phyloP scores from a whole-genome alignment of 1,284 basidiomycete species.

The Gomphus sp. region DNA sequence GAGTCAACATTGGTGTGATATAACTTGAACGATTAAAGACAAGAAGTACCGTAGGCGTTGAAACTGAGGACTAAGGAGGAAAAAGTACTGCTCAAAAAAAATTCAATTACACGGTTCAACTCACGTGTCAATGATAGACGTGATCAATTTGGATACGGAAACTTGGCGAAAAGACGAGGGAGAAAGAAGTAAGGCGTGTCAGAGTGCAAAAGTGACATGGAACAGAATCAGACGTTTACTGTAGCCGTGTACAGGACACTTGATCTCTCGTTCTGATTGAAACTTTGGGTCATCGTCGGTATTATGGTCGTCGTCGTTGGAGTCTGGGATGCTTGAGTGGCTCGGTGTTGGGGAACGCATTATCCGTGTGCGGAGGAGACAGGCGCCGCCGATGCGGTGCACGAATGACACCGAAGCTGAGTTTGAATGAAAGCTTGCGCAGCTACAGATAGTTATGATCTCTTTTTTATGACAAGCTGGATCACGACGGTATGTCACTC shows the following conservation, averaged over 20 bases:
- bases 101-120: not conserved
- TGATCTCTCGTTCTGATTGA: constrained; percentile 1
- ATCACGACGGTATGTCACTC: not conserved
- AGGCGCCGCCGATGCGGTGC: not conserved
- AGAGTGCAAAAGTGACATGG: not conserved
- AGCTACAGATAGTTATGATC: too few relatives aligned
- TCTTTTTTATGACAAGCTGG: too few relatives aligned
- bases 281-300: not conserved
- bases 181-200: not conserved
- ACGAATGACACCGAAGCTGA: not conserved
- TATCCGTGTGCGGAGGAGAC: not conserved
- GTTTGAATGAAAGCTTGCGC: not conserved
- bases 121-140: constrained; percentile 8
- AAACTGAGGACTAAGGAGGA: constrained; percentile 50
- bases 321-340: not conserved
- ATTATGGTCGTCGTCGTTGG: not conserved
- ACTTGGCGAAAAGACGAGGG: not conserved
- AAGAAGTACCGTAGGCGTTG: constrained; percentile 47
- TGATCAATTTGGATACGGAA: not conserved
- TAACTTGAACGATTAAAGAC: not conserved
- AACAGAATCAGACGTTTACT: not conserved
- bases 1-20: not conserved
- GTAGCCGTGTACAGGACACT: constrained; percentile 10
- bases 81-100: not conserved
- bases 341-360: not conserved